Percentiles rank a stretch among this genome's conserved stretches.
Conservation (phyloP, 2,329 filamentous ascomycete genomes). For the Thielaviopsis punctulata region DNA sequence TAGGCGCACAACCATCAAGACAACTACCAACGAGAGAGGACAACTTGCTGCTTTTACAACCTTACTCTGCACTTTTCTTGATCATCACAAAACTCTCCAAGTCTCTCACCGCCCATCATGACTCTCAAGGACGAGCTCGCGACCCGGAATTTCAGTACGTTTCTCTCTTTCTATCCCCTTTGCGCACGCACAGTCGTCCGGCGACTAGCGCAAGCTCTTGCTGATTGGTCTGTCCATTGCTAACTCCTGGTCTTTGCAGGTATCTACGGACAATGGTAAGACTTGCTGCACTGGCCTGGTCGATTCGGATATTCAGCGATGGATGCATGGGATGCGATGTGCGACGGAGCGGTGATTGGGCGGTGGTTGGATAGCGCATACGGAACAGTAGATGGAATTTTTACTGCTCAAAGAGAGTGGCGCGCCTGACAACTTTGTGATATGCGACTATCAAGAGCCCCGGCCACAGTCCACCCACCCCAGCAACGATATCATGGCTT, state of each 20-base stretch:
- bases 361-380: neutral
- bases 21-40: neutral
- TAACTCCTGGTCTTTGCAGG: conserved; percentile 25
- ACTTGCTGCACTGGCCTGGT: conserved; percentile 10
- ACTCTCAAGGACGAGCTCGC: conserved; percentile 55
- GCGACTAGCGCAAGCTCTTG: neutral
- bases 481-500: neutral
- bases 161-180: conserved; percentile 1
- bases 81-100: neutral
- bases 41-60: neutral
- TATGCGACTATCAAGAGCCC: neutral
- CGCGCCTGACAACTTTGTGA: neutral
- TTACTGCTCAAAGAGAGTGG: no score
- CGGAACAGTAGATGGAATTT: no score
- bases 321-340: neutral
- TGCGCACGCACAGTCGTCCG: conserved; percentile 11
- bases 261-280: conserved; percentile 64
- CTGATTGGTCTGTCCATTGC: neutral
- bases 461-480: no score
- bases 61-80: neutral
- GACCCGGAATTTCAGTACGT: conserved; percentile 58
- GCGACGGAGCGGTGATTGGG: neutral
- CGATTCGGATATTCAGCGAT: neutral
- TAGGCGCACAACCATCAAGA: neutral
- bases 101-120: conserved; percentile 30